Base-by-base conservation (phyloP, 2,329 filamentous ascomycete genomes). In the Penicillium sp. region DNA sequence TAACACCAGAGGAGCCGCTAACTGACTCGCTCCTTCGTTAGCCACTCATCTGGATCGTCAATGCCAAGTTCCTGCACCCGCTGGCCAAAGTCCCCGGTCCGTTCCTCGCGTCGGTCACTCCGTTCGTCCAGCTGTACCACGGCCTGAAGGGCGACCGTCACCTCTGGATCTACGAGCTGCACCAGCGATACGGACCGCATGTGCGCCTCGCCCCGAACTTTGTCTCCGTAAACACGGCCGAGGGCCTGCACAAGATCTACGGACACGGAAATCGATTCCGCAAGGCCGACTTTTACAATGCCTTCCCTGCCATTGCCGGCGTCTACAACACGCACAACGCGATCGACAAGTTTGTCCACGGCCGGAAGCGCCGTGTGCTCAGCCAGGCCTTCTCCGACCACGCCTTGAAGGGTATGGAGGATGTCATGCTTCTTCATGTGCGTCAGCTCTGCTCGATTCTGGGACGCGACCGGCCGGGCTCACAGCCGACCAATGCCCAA, bases 161-260 rank as follows among this genome's bases (percentile, higher is more conserved):
- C 72, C 83, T 93, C 19, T 87, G 90, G 71, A 88, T 92, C 70
- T 88, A 88, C 80, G 82, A 84, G 31, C 82, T 89, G 68, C 92
- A 96, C 74, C 80, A 88, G 68, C 83, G 84, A 72, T 93, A 96
- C 70, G 91, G 90, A 5, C 69, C 64, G 17, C 70, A 87, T 55
- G 90, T 94, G n/a, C 90, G 92, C 30, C 91, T 90, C 67, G 90
- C 90, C 0, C 92, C 92, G 49, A 92, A 92, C 75, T 87, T 86
- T 63, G 79, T 96, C 47, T 91, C 89, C 1, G 86, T 96, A 79
- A 94, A 95, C 82, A 89, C 87, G 58, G 85, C 85, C 64, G 84
- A 84, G 7, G 89, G 90, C 5, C 65, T 76, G 5, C 72, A 75
- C 60, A 77, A 79, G 50, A 79, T 79, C 56, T 79, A 79, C 58